Percentiles rank a stretch among this genome's conserved stretches.
These are phyloP conservation scores for Passiflora organensis DNA, from an alignment of 345 rosid species.

Conservation along the genomic window DNA sequence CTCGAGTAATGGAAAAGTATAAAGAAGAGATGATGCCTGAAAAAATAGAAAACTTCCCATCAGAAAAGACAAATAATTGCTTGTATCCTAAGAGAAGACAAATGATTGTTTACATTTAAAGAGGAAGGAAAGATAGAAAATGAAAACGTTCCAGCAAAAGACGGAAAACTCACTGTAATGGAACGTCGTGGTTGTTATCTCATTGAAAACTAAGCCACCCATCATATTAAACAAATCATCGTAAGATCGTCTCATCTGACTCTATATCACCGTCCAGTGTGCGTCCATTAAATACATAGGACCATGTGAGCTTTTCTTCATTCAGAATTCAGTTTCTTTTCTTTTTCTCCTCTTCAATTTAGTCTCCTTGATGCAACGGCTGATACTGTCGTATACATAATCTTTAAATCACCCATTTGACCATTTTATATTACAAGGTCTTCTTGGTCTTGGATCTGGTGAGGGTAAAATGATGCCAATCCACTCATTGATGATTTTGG, in stretches of 20 bases:
- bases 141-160: too few relatives aligned
- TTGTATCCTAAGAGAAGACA: too few relatives aligned
- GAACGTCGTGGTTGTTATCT: too few relatives aligned
- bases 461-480: background rate
- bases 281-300: background rate
- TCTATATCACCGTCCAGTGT: background rate
- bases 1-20: too few relatives aligned
- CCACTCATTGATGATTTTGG: background rate
- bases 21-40: too few relatives aligned
- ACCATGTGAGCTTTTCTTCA: background rate
- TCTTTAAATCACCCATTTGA: background rate
- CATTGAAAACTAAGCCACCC: background rate
- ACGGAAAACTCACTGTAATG: too few relatives aligned
- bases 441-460: slow-evolving; percentile 5
- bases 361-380: background rate
- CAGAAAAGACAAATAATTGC: too few relatives aligned
- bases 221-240: background rate
- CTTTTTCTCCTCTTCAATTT: background rate
- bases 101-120: too few relatives aligned
- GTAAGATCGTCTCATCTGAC: background rate
- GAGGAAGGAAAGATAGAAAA: too few relatives aligned
- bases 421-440: background rate
- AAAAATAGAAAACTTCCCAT: too few relatives aligned
- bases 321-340: background rate
- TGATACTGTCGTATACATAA: too few relatives aligned